Base-by-base conservation (phyloP, 2,329 filamentous ascomycete genomes). In the Lasiodiplodia sp. region DNA sequence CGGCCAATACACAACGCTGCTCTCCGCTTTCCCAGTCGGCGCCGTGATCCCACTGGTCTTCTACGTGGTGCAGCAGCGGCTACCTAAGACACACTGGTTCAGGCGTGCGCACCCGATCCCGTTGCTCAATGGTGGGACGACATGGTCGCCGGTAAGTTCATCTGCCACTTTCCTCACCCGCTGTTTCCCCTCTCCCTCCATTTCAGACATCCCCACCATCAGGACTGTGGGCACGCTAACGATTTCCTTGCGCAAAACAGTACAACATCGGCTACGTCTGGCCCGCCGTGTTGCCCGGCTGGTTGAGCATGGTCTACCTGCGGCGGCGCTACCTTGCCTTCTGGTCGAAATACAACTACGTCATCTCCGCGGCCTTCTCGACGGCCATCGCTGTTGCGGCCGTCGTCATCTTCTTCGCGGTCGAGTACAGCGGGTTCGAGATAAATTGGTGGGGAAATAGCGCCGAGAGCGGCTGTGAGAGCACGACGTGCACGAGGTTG, bases 341-440 rank as follows among this genome's bases (percentile, higher is more conserved):
- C 71, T 87, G 85, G 84, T 80, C 82, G 69, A 85, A 85, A 77
- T 93, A 92, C 81, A 93, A 93, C 81, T 93, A 93, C 77, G 85
- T 92, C 74, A 88, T 90, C 0, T 92, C 90, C 14, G 91, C 91
- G 0, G 91, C 88, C 1, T 81, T 93, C 47, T 91, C 93, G 77
- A 87, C 87, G 58, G 91, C 91, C 7, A 83, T 92, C 7, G 87
- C 90, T 14, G 77, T 92, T 25, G 87, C 85, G 47, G 90, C 90
- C 0, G 85, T 93, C 40, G 77, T 93, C 69, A 90, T 93, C 68
- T 92, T 93, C 82, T 87, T 92, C 72, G 85, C 88, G 0, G 80
- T 93, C 37, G 87, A 88, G 67, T 77, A 93, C 71, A 89, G 89
- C 1, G 81, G 83, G 44, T 49, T 60, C 28, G 74, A 76, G 2